phyloP scores from a whole-genome alignment of 352 stramenopile species.

The Pythium biforme region DNA sequence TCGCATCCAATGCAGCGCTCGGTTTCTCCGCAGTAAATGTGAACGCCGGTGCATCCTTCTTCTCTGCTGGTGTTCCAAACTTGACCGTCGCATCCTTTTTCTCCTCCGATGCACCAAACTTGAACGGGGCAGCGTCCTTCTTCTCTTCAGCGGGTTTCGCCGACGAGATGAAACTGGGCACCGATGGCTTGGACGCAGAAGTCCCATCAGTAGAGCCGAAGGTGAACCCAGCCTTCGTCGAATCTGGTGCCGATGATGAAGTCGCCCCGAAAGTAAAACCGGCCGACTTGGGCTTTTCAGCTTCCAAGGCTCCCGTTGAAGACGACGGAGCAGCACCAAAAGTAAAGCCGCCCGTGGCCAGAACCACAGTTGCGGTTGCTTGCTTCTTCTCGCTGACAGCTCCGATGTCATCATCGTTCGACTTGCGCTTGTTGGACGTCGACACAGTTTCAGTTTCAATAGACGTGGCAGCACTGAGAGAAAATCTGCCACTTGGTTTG shows the following conservation, averaged over 20 bases:
- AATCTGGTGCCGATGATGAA: neutral
- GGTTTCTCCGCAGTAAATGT: slow-evolving; percentile 2
- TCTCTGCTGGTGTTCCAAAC: neutral
- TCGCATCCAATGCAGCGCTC: neutral
- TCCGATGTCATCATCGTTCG: neutral
- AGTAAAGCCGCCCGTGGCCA: neutral
- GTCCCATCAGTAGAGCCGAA: slow-evolving; percentile 9
- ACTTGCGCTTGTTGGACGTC: neutral
- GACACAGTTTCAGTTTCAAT: neutral
- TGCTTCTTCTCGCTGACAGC: neutral
- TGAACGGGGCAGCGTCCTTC: slow-evolving; percentile 1
- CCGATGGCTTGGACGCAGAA: slow-evolving; percentile 5
- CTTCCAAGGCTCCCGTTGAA: neutral
- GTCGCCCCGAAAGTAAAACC: slow-evolving; percentile 11
- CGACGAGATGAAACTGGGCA: slow-evolving; percentile 20
- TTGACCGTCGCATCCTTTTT: slow-evolving; percentile 3
- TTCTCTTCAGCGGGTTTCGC: slow-evolving; percentile 7
- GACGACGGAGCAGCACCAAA: neutral
- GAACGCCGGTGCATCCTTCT: slow-evolving; percentile 7
- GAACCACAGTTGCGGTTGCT: neutral
- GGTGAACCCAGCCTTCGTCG: slow-evolving; percentile 8
- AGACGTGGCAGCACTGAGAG: slow-evolving; percentile 10
- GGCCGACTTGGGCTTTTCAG: neutral
- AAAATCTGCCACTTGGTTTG: slow-evolving; percentile 17
- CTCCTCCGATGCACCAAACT: slow-evolving; percentile 1